A percentile compares a stretch with the other conserved stretches of the same genome.
phyloP scores from a whole-genome alignment of 192 early-diverging fungal species.

The Gigaspora rosea region DNA sequence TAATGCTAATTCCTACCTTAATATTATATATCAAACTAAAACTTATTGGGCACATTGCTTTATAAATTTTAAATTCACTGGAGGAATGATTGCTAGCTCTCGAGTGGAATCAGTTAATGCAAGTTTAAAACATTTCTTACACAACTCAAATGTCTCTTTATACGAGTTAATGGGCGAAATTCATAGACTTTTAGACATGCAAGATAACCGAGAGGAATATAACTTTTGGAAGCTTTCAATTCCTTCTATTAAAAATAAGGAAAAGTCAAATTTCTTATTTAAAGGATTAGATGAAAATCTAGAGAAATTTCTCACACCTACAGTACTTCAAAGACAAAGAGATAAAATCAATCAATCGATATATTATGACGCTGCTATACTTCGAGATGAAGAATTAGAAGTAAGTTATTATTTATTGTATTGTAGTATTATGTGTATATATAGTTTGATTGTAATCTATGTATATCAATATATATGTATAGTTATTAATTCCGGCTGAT shows the following conservation, averaged over 20 bases:
- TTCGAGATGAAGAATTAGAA: background rate
- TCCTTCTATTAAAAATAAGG: background rate
- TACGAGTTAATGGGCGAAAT: background rate
- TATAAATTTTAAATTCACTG: slow-evolving; percentile 8
- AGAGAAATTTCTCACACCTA: background rate
- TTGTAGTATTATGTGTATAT: no score
- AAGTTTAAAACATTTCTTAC: background rate
- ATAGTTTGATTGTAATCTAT: no score
- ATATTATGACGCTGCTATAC: background rate
- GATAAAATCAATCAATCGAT: background rate
- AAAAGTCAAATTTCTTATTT: background rate
- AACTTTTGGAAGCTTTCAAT: slow-evolving; percentile 3
- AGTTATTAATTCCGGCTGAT: no score
- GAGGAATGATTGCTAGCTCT: background rate
- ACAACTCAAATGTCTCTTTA: background rate
- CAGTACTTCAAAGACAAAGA: background rate
- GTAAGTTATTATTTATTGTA: background rate
- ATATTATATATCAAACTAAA: background rate
- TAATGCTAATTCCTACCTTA: background rate
- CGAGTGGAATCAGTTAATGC: background rate
- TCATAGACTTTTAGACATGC: background rate
- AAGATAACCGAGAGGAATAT: background rate
- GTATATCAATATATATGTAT: no score
- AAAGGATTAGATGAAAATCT: background rate
- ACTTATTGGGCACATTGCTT: background rate